Base-by-base conservation (phyloP, 495 filamentous ascomycete genomes). In the Collariella sp. region DNA sequence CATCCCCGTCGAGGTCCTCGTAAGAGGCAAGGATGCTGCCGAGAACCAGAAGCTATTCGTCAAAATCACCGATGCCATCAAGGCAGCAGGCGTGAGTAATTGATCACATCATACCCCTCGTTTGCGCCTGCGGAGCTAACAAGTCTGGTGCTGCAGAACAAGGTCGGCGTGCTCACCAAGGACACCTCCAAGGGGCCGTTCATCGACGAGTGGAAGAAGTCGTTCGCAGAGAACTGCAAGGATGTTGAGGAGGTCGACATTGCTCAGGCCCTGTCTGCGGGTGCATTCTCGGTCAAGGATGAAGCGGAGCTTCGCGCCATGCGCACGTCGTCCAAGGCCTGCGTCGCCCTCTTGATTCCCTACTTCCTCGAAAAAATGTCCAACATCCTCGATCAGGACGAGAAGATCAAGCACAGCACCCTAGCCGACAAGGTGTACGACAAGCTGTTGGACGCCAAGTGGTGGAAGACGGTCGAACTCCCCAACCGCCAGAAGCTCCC, bases 291-390 rank as follows among this genome's bases (percentile, higher is more conserved):
- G n/a, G 80, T 96, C 55, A 99, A 99, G 70, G 94, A 96, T 69
- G 91, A 96, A 53, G 84, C 86, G 56, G 93, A 99, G 69, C 73
- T 98, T 77, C 89, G 94, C 40, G 83, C 85, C 1, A 95, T 97
- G 79, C 83, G 94, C 41, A 91, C 89, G 60, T 89, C 93, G 3
- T 94, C 93, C 13, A 83, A 91, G 62, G 91, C 91, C 29, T 94
- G 90, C 56, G 89, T 91, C 54, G 90, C 88, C 39, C 74, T 96
- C 33, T 88, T 97, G 81, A 86, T 86, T 20, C 87, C 89, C 50
- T 97, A 90, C 68, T 96, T 96, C 66, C 82, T 96, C 50, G 94
- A 97, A 66, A 88, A 96, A 66, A 96, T 99, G 90, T 95, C 91
- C 39, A 84, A 83, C 55, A 82, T 96, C 46, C 80, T 99, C 52